Evolutionary conservation across 208 protist genomes (phyloP).

Genomic region (Polymyxa betae): DNA sequence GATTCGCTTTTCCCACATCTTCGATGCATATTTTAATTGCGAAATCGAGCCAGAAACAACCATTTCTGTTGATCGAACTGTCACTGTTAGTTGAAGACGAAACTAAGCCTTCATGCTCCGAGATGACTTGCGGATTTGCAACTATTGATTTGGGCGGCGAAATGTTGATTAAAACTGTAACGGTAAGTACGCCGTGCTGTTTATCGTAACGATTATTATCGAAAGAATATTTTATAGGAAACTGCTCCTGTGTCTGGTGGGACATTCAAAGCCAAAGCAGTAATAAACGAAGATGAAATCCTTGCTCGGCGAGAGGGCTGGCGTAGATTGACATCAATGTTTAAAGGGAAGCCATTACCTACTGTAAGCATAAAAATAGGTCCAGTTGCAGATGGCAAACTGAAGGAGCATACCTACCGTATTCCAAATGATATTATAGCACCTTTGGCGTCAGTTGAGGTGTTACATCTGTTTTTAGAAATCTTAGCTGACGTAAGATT

Average conservation of each 20-base stretch:
- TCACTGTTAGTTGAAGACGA: slow-evolving; percentile 14
- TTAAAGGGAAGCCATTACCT: not conserved
- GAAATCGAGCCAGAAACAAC: not conserved
- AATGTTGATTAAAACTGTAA: not conserved
- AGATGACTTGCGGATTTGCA: slow-evolving; percentile 46
- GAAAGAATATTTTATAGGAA: not conserved
- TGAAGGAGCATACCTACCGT: not conserved
- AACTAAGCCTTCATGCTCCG: not conserved
- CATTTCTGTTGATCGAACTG: slow-evolving; percentile 18
- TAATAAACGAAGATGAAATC: slow-evolving; percentile 6
- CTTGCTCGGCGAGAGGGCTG: slow-evolving; percentile 21
- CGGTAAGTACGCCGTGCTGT: not conserved
- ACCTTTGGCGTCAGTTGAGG: not conserved
- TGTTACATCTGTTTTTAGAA: not conserved
- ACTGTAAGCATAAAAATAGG: not conserved
- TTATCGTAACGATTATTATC: not conserved
- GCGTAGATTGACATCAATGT: not conserved
- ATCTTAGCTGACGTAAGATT: not conserved
- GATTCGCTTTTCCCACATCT: not conserved
- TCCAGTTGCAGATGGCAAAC: not conserved
- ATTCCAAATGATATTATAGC: slow-evolving; percentile 42
- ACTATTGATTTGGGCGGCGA: not conserved
- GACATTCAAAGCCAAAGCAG: not conserved
- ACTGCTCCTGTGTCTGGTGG: not conserved
- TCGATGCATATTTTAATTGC: not conserved